Conservation (phyloP, 2,329 filamentous ascomycete species). For the Daldinia sp. region DNA sequence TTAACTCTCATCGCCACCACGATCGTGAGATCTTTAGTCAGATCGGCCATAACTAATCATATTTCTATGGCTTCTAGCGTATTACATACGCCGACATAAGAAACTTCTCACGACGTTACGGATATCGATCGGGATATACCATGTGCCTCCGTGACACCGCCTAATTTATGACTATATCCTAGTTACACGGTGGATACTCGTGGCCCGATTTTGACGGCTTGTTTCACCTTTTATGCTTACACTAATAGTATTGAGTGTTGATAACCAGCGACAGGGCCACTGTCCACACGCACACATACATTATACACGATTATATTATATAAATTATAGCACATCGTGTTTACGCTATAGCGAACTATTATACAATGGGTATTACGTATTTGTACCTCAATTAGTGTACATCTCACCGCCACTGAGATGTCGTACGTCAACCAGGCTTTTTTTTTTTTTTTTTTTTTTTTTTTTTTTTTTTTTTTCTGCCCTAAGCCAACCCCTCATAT, state of each 20-base stretch:
- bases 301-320: conserved; percentile 1
- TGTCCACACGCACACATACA: background rate
- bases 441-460: background rate
- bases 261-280: conserved; percentile 7
- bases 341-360: background rate
- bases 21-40: conserved; percentile 21
- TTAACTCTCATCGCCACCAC: conserved; percentile 14
- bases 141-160: conserved; percentile 33
- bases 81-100: conserved; percentile 5
- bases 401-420: conserved; percentile 40
- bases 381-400: conserved; percentile 18
- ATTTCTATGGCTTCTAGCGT: conserved; percentile 1
- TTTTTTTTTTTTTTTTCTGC: background rate
- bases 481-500: conserved; percentile 17
- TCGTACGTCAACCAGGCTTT: conserved; percentile 28
- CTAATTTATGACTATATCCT: conserved; percentile 18
- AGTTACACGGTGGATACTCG: conserved; percentile 23
- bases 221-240: conserved; percentile 33
- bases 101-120: conserved; percentile 9
- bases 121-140: conserved; percentile 16
- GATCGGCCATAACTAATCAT: conserved; percentile 19
- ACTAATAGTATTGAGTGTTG: conserved; percentile 7
- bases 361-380: conserved; percentile 8
- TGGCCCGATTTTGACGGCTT: conserved; percentile 31
- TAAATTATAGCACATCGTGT: background rate